Base-by-base conservation (phyloP, 1,284 basidiomycete genomes). In the Irpex sp. region DNA sequence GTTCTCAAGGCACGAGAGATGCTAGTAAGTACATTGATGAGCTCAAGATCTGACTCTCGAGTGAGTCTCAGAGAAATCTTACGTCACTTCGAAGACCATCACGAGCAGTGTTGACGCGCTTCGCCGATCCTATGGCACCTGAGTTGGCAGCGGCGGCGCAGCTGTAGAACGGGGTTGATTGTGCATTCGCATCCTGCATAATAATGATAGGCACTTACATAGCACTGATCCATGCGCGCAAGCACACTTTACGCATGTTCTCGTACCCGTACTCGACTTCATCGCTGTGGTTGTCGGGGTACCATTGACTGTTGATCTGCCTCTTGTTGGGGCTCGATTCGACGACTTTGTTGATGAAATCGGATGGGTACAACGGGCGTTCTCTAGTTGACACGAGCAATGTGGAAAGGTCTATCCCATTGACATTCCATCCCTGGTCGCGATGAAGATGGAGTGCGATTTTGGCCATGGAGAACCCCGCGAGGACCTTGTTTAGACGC, bases 151-250 rank as follows among this genome's bases (percentile, higher is more conserved):
- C 33, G 18, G 61, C 51, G 18, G 61, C 51, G 23, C 61, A 54
- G 28, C 61, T 62, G 19, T 21, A 8, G 39, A 19, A 49, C 9
- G 9, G 18, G 48, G 9, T 12, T 49, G 16, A 49, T 12, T 18
- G 48, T n/a, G 9, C 18, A 21, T n/a, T 49, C 19, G 18, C 18
- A n/a, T 19, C 48, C 3, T n/a, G 54, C 47, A 8, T 35, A 8
- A 8, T 45, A 35, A 10, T 9, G 33, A 23, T 45, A 57, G 12
- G 21, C 37, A 59, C 58, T 51, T 37, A 63, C 61, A 49, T 21
- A 16, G 61, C 58, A 28, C 59, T 47, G 12, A 63, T 21, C 61
- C 61, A 63, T 12, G 61, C 61, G 33, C 56, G 58, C n/a, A 60
- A 28, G 47, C 61, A 60, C 12, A 56, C 19, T 14, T 39, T 48